A percentile compares a stretch with the other conserved stretches of the same genome.
phyloP scores from a whole-genome alignment of 768 basidiomycete genomes.

The Peribolospora baueri region DNA sequence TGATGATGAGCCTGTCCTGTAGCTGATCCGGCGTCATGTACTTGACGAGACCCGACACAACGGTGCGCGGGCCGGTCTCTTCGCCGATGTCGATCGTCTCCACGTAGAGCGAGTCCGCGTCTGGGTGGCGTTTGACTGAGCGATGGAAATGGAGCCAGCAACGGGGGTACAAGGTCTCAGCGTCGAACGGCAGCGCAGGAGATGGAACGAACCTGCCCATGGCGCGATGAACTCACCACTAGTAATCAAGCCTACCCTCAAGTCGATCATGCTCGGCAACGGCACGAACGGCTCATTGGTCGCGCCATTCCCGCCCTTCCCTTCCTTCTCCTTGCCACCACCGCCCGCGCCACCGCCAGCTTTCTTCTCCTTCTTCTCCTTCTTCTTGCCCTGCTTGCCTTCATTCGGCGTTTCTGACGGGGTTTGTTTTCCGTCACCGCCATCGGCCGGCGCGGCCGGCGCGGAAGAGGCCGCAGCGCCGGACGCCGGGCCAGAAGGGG shows the following conservation, averaged over 20 bases:
- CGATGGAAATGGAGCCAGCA: background rate
- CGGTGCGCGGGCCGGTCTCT: slow-evolving; percentile 77
- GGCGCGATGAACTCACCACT: slow-evolving; percentile 36
- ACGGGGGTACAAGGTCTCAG: background rate
- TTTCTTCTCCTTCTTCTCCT: slow-evolving; percentile 25
- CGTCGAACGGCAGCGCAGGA: background rate
- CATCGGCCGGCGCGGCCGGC: background rate
- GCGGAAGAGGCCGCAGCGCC: slow-evolving; percentile 13
- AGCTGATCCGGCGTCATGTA: slow-evolving; percentile 91
- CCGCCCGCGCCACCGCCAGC: slow-evolving; percentile 7
- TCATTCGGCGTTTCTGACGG: slow-evolving; percentile 10
- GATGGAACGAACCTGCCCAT: background rate
- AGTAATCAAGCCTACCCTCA: slow-evolving; percentile 76
- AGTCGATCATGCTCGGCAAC: slow-evolving; percentile 80
- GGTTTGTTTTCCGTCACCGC: background rate
- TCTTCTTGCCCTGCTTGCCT: slow-evolving; percentile 23
- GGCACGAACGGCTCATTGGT: slow-evolving; percentile 14
- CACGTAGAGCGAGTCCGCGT: slow-evolving; percentile 90
- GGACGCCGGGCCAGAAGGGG: slow-evolving; percentile 15
- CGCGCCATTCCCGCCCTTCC: background rate
- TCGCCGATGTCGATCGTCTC: slow-evolving; percentile 93
- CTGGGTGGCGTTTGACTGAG: slow-evolving; percentile 78
- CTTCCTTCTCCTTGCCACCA: slow-evolving; percentile 20
- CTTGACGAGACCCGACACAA: slow-evolving; percentile 88
- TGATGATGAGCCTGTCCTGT: slow-evolving; percentile 55